phyloP scores from a whole-genome alignment of 164 flowering plant species.

The Cinnamomum chago region DNA sequence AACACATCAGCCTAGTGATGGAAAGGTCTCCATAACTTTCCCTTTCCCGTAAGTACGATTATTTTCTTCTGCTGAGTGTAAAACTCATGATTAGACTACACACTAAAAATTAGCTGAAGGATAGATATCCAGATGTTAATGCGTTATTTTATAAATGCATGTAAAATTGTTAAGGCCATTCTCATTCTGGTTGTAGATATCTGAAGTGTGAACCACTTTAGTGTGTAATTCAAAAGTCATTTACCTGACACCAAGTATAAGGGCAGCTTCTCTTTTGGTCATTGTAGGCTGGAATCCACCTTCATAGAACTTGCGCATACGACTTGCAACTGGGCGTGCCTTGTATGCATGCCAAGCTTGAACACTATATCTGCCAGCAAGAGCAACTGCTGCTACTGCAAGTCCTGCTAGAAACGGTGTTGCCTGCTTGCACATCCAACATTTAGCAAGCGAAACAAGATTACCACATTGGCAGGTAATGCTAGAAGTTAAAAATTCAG shows the following conservation, averaged over 20 bases:
- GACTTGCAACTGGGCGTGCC: slow-evolving; percentile 63
- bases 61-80: too few species aligned
- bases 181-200: too few species aligned
- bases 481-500: neutral
- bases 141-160: too few species aligned
- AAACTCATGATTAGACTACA: too few species aligned
- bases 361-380: slow-evolving; percentile 73
- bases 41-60: too few species aligned
- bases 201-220: too few species aligned
- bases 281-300: slow-evolving; percentile 89
- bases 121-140: too few species aligned
- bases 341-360: slow-evolving; percentile 89
- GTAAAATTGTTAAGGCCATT: too few species aligned
- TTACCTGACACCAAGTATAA: slow-evolving; percentile 86
- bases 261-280: slow-evolving; percentile 93
- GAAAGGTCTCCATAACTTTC: too few species aligned
- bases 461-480: neutral
- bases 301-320: slow-evolving; percentile 74
- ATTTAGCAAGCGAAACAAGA: neutral
- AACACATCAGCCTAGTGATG: too few species aligned
- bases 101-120: too few species aligned
- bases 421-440: slow-evolving; percentile 32
- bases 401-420: slow-evolving; percentile 74
- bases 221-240: too few species aligned
- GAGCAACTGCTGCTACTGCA: slow-evolving; percentile 80